phyloP scores from a whole-genome alignment of 805 yeast species.

The Jamesozyma jinghongensis region DNA sequence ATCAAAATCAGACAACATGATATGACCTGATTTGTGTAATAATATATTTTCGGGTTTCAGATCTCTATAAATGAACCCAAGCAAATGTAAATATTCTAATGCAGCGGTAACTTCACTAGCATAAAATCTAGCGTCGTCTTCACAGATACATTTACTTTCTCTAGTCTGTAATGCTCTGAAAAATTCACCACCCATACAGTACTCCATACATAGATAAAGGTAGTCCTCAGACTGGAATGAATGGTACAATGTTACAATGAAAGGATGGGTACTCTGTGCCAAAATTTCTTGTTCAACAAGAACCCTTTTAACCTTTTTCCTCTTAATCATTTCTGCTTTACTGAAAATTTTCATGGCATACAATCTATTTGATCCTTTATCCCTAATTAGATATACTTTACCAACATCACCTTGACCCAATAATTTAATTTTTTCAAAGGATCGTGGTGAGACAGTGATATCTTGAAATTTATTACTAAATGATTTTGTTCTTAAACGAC shows the following conservation, averaged over 20 bases:
- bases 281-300: conserved; percentile 94
- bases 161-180: conserved; percentile 93
- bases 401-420: conserved; percentile 98
- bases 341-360: conserved; percentile 89
- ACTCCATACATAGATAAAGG: conserved; percentile 92
- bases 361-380: conserved; percentile 60
- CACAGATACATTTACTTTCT: conserved; percentile 73
- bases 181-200: conserved; percentile 99
- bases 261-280: conserved; percentile 93
- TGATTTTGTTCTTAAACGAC: conserved; percentile 36
- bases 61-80: conserved; percentile 96
- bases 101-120: conserved; percentile 98
- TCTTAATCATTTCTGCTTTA: conserved; percentile 87
- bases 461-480: conserved; percentile 62
- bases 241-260: conserved; percentile 91
- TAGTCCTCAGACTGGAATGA: conserved; percentile 92
- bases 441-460: conserved; percentile 76
- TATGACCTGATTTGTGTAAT: conserved; percentile 94
- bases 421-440: conserved; percentile 84
- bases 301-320: conserved; percentile 91
- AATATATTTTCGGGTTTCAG: conserved; percentile 93
- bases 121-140: conserved; percentile 83
- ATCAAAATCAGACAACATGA: conserved; percentile 95
- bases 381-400: conserved; percentile 84
- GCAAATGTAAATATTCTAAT: conserved; percentile 83